These are phyloP conservation scores for Ogataea philodendri DNA, from an alignment of 805 yeast genomes.

Conservation along the genomic window DNA sequence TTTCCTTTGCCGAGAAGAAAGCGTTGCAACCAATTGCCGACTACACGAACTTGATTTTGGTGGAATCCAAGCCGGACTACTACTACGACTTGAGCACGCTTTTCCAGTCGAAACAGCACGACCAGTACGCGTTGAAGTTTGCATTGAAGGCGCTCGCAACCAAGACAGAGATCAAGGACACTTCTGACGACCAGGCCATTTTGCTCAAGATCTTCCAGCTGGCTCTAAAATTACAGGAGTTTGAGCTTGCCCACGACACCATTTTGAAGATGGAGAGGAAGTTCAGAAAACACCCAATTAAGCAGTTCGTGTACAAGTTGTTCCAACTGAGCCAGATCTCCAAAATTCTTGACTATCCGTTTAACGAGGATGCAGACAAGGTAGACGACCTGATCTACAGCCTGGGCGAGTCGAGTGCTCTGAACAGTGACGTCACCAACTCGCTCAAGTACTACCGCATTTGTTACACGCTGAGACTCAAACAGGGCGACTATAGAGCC, in stretches of 20 bases:
- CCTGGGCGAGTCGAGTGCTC: conserved; percentile 28
- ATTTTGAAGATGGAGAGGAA: conserved; percentile 28
- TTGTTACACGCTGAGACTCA: conserved; percentile 49
- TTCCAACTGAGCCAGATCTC: conserved; percentile 40
- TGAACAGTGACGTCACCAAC: conserved; percentile 29
- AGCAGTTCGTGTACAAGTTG: conserved; percentile 38
- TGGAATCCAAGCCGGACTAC: conserved; percentile 36
- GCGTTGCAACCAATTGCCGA: conserved; percentile 20
- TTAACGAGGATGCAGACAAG: conserved; percentile 40
- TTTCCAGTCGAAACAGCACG: conserved; percentile 33
- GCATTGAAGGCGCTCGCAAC: conserved; percentile 26
- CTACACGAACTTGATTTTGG: conserved; percentile 24
- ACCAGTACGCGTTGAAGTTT: conserved; percentile 38
- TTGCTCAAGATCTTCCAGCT: conserved; percentile 30
- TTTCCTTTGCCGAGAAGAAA: conserved; percentile 23
- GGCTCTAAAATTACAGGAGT: conserved; percentile 32
- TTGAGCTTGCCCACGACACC: conserved; percentile 29
- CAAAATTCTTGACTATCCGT: conserved; percentile 41
- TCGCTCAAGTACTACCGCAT: conserved; percentile 47
- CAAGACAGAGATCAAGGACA: conserved; percentile 19
- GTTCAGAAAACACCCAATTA: conserved; percentile 27
- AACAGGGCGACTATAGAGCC: conserved; percentile 49
- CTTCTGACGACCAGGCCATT: conserved; percentile 24
- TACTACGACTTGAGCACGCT: conserved; percentile 38
- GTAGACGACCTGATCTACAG: conserved; percentile 43